These are phyloP conservation scores for Amanita pseudoporphyria DNA, from an alignment of 768 basidiomycete genomes.

Conservation along the genomic window DNA sequence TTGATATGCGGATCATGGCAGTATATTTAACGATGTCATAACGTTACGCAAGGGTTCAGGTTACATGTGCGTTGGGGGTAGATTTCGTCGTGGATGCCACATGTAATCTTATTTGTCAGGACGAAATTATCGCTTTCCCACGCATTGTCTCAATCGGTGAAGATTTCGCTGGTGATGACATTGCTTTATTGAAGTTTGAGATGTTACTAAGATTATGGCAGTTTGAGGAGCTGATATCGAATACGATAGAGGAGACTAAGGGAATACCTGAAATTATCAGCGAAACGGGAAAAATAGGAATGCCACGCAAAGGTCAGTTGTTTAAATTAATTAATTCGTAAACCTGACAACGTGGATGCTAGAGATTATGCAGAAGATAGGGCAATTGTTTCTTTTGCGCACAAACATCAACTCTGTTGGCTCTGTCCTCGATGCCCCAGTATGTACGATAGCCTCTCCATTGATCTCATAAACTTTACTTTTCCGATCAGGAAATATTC, in stretches of 20 bases:
- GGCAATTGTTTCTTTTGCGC: slow-evolving; percentile 84
- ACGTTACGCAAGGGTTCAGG: slow-evolving; percentile 90
- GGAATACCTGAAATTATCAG: slow-evolving; percentile 91
- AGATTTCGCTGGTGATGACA: slow-evolving; percentile 72
- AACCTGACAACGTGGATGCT: slow-evolving; percentile 10
- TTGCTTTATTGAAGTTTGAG: neutral
- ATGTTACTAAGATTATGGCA: slow-evolving; percentile 17
- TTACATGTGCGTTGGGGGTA: slow-evolving; percentile 62
- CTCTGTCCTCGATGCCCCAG: slow-evolving; percentile 93
- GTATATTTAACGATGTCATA: slow-evolving; percentile 97
- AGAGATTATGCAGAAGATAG: slow-evolving; percentile 98
- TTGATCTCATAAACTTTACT: slow-evolving; percentile 1
- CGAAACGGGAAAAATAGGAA: slow-evolving; percentile 91
- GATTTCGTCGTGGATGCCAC: slow-evolving; percentile 8
- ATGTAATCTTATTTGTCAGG: slow-evolving; percentile 34
- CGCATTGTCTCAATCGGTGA: slow-evolving; percentile 92
- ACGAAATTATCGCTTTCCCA: slow-evolving; percentile 94
- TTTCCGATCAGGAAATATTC: slow-evolving; percentile 66
- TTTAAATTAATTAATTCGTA: slow-evolving; percentile 5
- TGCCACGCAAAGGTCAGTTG: slow-evolving; percentile 65
- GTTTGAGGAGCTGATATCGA: slow-evolving; percentile 90
- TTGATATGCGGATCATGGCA: slow-evolving; percentile 14
- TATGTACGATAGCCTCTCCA: slow-evolving; percentile 25
- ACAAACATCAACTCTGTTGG: slow-evolving; percentile 95
- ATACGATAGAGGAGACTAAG: slow-evolving; percentile 93